phyloP scores from a whole-genome alignment of 73 alveolate genomes.

The Chromera velia region DNA sequence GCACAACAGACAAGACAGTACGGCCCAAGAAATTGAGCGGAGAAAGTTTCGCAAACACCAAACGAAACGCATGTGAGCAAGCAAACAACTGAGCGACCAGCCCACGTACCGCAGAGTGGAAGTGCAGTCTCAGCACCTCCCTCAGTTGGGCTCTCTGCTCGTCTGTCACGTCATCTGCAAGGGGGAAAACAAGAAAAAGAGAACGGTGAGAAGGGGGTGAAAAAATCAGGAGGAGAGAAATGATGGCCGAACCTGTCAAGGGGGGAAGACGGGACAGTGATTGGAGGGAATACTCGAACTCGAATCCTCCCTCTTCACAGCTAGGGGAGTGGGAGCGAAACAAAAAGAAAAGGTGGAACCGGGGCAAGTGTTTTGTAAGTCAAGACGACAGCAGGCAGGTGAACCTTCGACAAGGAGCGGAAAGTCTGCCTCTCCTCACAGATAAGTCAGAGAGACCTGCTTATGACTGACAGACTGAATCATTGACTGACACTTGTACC shows the following conservation, averaged over 20 bases:
- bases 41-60: no score
- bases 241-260: neutral
- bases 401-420: neutral
- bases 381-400: neutral
- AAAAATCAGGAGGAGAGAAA: neutral
- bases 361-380: neutral
- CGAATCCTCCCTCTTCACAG: neutral
- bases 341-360: neutral
- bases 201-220: neutral
- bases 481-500: slow-evolving; percentile 14
- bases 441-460: no score
- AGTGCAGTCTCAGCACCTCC: no score
- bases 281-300: neutral
- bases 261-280: neutral
- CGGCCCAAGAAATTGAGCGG: no score
- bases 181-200: neutral
- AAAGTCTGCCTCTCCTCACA: no score
- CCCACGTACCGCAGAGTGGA: no score
- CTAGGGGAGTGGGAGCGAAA: neutral
- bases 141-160: neutral
- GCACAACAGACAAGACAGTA: no score
- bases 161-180: neutral
- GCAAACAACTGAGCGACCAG: neutral
- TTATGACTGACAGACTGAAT: neutral
- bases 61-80: neutral